phyloP scores from a whole-genome alignment of 345 rosid genomes.

The Barbarea vulgaris region DNA sequence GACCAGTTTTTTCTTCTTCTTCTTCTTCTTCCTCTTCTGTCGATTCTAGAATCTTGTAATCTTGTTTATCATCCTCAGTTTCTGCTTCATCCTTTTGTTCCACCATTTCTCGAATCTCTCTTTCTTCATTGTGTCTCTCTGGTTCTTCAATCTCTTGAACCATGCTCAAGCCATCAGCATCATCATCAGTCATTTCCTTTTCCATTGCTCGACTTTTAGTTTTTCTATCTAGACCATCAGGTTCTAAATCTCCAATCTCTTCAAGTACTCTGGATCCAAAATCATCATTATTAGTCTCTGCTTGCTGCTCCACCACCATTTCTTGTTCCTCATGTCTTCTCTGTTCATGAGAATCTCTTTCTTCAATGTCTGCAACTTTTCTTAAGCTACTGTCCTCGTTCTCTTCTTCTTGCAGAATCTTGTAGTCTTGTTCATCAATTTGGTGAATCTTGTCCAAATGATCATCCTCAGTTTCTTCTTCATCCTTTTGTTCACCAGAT shows the following conservation, averaged over 20 bases:
- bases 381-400: constrained; percentile 1
- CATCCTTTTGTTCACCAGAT: constrained; percentile 11
- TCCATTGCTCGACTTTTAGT: neutral
- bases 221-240: neutral
- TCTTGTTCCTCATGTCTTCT: constrained; percentile 11
- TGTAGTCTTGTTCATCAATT: constrained; percentile 18
- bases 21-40: constrained; percentile 17
- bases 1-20: neutral
- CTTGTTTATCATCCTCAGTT: constrained; percentile 2
- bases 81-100: constrained; percentile 15
- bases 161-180: constrained; percentile 12
- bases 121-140: constrained; percentile 9
- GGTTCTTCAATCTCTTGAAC: constrained; percentile 12
- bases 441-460: neutral
- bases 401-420: constrained; percentile 22
- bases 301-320: constrained; percentile 11
- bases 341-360: neutral
- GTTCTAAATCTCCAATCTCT: neutral
- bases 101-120: constrained; percentile 8
- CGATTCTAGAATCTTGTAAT: constrained; percentile 2
- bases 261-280: neutral
- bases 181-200: neutral
- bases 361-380: neutral
- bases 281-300: neutral
- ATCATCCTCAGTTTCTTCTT: constrained; percentile 8